These are phyloP conservation scores for Prunus armeniaca DNA, from an alignment of 306 rosid genomes.

Conservation along the genomic window DNA sequence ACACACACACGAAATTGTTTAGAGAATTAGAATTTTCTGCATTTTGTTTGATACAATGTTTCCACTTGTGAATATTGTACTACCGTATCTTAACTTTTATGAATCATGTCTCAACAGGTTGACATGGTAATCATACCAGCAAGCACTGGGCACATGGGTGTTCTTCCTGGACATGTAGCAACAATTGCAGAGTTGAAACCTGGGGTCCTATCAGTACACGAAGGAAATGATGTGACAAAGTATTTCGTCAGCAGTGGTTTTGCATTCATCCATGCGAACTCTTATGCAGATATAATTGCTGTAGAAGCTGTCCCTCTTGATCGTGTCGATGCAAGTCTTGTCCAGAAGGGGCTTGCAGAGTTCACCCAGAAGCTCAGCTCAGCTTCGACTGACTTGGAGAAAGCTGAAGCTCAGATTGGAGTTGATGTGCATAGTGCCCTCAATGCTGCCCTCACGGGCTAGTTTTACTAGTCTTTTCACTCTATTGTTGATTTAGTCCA, in stretches of 20 bases:
- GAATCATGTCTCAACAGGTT: conserved; percentile 50
- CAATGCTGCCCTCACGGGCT: conserved; percentile 74
- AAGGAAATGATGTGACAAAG: conserved; percentile 67
- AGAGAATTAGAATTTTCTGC: not conserved
- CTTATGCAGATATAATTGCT: conserved; percentile 76
- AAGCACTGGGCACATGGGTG: conserved; percentile 96
- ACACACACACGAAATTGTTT: not conserved
- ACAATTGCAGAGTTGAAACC: conserved; percentile 98
- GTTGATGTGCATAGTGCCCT: conserved; percentile 89
- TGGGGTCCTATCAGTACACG: conserved; percentile 81
- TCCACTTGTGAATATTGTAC: not conserved
- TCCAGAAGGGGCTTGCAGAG: conserved; percentile 94
- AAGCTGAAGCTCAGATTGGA: conserved; percentile 98
- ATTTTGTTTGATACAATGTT: not conserved
- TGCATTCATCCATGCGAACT: conserved; percentile 87
- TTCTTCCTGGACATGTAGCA: conserved; percentile 98
- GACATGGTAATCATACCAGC: conserved; percentile 98
- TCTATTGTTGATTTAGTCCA: conserved; percentile 13
- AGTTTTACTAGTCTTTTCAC: conserved; percentile 31
- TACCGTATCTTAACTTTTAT: not conserved
- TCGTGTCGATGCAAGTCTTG: conserved; percentile 60
- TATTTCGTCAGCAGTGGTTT: conserved; percentile 95
- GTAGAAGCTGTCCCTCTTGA: conserved; percentile 91
- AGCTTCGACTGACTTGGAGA: conserved; percentile 91
- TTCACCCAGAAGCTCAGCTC: conserved; percentile 91